These are phyloP conservation scores for Cutaneotrichosporon sp. DNA, from an alignment of 1,284 basidiomycete genomes.

Conservation along the genomic window DNA sequence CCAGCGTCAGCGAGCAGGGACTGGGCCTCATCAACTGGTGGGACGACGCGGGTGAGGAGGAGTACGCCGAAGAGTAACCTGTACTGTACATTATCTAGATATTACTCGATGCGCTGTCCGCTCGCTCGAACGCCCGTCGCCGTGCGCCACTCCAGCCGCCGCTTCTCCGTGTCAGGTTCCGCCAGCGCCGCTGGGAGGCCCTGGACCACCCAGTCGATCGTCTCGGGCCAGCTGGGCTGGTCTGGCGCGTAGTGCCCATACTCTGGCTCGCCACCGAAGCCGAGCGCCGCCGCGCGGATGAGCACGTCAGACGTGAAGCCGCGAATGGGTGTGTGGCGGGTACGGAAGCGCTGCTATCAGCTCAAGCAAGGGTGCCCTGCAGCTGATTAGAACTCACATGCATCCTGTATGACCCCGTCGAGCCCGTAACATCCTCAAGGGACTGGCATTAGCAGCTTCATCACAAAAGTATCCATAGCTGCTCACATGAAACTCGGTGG, in stretches of 20 bases:
- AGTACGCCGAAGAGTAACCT: constrained; percentile 8
- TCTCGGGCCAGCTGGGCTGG: constrained; percentile 47
- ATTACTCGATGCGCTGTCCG: constrained; percentile 15
- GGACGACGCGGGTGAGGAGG: constrained; percentile 47
- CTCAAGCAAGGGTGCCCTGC: too few relatives aligned
- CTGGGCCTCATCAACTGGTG: constrained; percentile 67
- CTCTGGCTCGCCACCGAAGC: constrained; percentile 57
- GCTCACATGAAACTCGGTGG: constrained; percentile 64
- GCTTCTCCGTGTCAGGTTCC: constrained; percentile 3
- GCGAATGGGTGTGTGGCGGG: constrained; percentile 72
- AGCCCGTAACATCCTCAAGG: constrained; percentile 45
- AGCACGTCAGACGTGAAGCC: constrained; percentile 81
- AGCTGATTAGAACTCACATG: constrained; percentile 32
- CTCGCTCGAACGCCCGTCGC: constrained; percentile 7
- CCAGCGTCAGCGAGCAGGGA: constrained; percentile 86
- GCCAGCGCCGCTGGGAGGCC: constrained; percentile 37
- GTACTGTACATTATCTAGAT: constrained; percentile 6
- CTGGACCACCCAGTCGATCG: constrained; percentile 37
- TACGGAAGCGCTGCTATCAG: constrained; percentile 75
- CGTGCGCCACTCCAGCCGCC: constrained; percentile 21
- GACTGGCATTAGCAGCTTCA: constrained; percentile 33
- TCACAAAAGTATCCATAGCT: background rate
- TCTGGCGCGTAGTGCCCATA: constrained; percentile 61
- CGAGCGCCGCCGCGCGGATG: constrained; percentile 64
- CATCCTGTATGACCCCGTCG: constrained; percentile 61